phyloP scores from a whole-genome alignment of 2,329 filamentous ascomycete species.

The Cladosporium austrohemisphaericum region DNA sequence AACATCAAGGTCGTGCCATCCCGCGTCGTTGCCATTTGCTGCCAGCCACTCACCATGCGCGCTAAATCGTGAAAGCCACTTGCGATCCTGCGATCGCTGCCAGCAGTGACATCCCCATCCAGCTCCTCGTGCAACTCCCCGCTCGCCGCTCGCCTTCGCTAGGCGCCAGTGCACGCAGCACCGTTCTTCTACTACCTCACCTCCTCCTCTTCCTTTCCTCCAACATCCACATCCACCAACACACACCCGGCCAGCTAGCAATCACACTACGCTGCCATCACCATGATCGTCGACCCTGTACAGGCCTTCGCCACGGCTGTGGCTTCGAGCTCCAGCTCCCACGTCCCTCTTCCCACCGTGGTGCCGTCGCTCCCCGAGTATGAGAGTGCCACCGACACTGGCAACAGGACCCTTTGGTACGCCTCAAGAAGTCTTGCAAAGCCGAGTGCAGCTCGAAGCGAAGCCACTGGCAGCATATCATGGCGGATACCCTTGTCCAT shows the following conservation, averaged over 20 bases:
- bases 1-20: not conserved
- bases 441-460: not conserved
- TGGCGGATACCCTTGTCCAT: not conserved
- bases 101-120: not conserved
- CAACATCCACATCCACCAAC: not conserved
- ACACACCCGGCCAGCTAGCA: conserved; percentile 3
- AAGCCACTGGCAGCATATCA: not conserved
- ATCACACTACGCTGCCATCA: conserved; percentile 25
- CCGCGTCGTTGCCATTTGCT: not conserved
- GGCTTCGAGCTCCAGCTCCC: conserved; percentile 14
- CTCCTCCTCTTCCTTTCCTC: conserved; percentile 10
- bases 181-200: conserved; percentile 3
- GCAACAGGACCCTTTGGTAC: conserved; percentile 46
- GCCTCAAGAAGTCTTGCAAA: conserved; percentile 16
- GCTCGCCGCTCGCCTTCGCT: conserved; percentile 4
- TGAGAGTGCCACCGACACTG: conserved; percentile 40
- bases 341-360: conserved; percentile 40
- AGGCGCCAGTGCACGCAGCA: conserved; percentile 2
- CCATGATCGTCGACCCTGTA: conserved; percentile 46
- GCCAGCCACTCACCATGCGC: conserved; percentile 4
- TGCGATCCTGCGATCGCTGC: conserved; percentile 8
- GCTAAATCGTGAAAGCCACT: conserved; percentile 5
- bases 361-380: conserved; percentile 40
- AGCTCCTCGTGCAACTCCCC: conserved; percentile 12
- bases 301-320: conserved; percentile 37